Evolutionary conservation across 148 eudicot genomes (phyloP).

Genomic region (Agrostemma githago): DNA sequence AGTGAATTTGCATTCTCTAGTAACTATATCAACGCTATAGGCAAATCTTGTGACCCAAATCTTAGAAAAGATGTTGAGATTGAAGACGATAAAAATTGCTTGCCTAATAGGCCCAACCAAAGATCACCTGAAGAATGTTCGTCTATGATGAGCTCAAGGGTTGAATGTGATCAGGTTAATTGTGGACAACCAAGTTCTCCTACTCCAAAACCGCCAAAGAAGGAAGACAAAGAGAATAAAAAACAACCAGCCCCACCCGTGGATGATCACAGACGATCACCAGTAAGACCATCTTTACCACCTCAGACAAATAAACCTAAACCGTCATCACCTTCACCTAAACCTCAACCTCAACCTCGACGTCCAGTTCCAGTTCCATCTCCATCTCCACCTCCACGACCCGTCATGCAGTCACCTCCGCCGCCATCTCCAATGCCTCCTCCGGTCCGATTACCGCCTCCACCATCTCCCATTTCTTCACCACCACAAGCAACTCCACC

Average conservation of each 20-base stretch:
- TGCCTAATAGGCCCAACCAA: slow-evolving; percentile 34
- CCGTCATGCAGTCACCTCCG: slow-evolving; percentile 12
- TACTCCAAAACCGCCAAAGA: slow-evolving; percentile 4
- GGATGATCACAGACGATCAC: slow-evolving; percentile 12
- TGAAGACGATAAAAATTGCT: slow-evolving; percentile 38
- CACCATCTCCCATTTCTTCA: slow-evolving; percentile 1
- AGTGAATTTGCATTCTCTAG: slow-evolving; percentile 26
- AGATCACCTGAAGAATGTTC: slow-evolving; percentile 32
- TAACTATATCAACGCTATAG: slow-evolving; percentile 41
- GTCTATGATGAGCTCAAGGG: slow-evolving; percentile 19
- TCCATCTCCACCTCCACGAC: slow-evolving; percentile 12
- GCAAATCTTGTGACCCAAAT: slow-evolving; percentile 20
- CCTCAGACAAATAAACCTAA: slow-evolving; percentile 15
- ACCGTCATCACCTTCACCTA: slow-evolving; percentile 18
- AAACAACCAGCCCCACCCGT: slow-evolving; percentile 5
- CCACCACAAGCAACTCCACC: slow-evolving; percentile 14
- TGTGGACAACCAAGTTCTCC: slow-evolving; percentile 24
- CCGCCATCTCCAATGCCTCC: not conserved
- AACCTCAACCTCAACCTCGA: not conserved
- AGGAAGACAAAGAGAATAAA: not conserved
- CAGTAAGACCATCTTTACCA: slow-evolving; percentile 16
- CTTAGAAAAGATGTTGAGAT: slow-evolving; percentile 8
- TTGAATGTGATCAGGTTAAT: slow-evolving; percentile 37
- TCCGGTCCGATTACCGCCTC: slow-evolving; percentile 7
- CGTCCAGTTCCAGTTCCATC: slow-evolving; percentile 18